Conservation (phyloP, 192 early-diverging fungal genomes). For the Coemansia sp. region DNA sequence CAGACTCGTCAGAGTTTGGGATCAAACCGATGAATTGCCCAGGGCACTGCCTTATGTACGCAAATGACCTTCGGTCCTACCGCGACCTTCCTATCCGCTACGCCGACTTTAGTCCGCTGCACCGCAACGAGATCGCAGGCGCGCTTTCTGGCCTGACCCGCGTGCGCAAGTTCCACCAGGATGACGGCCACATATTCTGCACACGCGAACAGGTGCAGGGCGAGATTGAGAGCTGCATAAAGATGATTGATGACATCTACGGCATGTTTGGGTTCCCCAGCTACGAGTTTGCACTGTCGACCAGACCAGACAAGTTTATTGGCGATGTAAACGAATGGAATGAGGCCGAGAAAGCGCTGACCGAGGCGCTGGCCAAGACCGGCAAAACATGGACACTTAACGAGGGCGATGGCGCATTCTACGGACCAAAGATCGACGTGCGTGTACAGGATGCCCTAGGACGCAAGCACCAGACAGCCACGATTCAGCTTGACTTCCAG, state of each 20-base stretch:
- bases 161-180: slow-evolving; percentile 94
- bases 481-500: slow-evolving; percentile 95
- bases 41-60: slow-evolving; percentile 91
- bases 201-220: slow-evolving; percentile 69
- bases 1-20: slow-evolving; percentile 59
- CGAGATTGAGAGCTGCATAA: slow-evolving; percentile 78
- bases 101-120: slow-evolving; percentile 92
- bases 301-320: slow-evolving; percentile 74
- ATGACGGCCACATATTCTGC: slow-evolving; percentile 97
- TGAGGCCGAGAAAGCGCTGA: slow-evolving; percentile 71
- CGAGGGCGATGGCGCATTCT: slow-evolving; percentile 90
- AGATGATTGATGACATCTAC: slow-evolving; percentile 78
- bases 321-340: slow-evolving; percentile 76
- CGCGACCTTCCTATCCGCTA: slow-evolving; percentile 84
- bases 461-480: slow-evolving; percentile 88
- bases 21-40: slow-evolving; percentile 99
- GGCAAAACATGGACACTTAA: slow-evolving; percentile 69
- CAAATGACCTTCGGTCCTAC: slow-evolving; percentile 75
- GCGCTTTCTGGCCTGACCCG: slow-evolving; percentile 87
- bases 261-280: slow-evolving; percentile 71
- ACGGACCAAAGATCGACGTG: slow-evolving; percentile 96
- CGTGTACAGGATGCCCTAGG: slow-evolving; percentile 78
- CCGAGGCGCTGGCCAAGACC: slow-evolving; percentile 64
- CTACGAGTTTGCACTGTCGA: slow-evolving; percentile 80
- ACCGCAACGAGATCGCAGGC: slow-evolving; percentile 90